These are phyloP conservation scores for Pestalotiopsis sp. DNA, from an alignment of 2,329 filamentous ascomycete species.

Conservation along the genomic window DNA sequence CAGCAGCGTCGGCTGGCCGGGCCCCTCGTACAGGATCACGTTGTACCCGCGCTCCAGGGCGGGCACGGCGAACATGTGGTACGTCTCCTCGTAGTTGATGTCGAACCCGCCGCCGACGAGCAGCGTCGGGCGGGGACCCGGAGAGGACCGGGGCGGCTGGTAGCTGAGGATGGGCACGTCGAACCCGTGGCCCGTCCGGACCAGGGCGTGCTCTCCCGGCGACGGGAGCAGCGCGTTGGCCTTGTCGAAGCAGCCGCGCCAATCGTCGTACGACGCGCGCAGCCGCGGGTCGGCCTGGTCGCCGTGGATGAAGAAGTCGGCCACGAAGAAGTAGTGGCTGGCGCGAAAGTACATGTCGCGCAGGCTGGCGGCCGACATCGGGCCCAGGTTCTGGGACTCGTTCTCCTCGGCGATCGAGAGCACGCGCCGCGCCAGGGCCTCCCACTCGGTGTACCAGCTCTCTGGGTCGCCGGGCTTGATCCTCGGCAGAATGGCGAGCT, in stretches of 20 bases:
- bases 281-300: conserved; percentile 37
- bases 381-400: conserved; percentile 15
- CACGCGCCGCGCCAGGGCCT: conserved; percentile 23
- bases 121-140: conserved; percentile 31
- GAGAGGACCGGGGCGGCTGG: neutral
- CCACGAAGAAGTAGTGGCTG: conserved; percentile 37
- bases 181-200: conserved; percentile 29
- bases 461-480: conserved; percentile 29
- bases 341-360: conserved; percentile 35
- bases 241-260: conserved; percentile 31
- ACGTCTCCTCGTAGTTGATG: conserved; percentile 38
- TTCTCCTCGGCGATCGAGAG: conserved; percentile 20
- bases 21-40: conserved; percentile 27
- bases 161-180: conserved; percentile 24
- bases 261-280: conserved; percentile 30
- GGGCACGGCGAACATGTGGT: conserved; percentile 30
- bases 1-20: conserved; percentile 20
- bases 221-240: conserved; percentile 31
- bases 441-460: conserved; percentile 25
- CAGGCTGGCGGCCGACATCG: conserved; percentile 23
- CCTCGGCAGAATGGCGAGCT: conserved; percentile 28
- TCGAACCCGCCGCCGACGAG: conserved; percentile 39
- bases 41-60: conserved; percentile 30
- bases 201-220: conserved; percentile 31
- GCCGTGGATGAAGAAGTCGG: conserved; percentile 40